These are phyloP conservation scores for Monilinia fructigena DNA, from an alignment of 2,329 filamentous ascomycete genomes.

Conservation along the genomic window DNA sequence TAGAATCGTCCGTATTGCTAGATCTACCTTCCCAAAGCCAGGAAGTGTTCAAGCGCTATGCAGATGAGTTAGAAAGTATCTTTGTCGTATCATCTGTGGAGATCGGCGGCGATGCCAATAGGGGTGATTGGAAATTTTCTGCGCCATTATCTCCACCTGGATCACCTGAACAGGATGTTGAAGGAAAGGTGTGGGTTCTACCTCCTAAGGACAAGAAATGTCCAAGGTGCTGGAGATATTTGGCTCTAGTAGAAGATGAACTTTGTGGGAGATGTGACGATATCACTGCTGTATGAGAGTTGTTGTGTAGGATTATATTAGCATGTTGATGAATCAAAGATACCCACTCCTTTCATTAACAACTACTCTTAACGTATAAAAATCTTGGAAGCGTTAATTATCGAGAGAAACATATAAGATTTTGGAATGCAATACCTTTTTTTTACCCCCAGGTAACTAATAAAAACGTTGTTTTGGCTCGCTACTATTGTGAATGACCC, in stretches of 20 bases:
- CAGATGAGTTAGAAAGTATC: conserved; percentile 50
- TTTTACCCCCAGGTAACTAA: too few species aligned
- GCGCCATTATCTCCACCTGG: conserved; percentile 32
- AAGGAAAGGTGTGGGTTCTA: conserved; percentile 35
- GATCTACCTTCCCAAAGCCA: conserved; percentile 43
- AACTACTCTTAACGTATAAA: background rate
- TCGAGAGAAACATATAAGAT: background rate
- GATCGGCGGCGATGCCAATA: conserved; percentile 46
- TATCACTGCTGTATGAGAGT: background rate
- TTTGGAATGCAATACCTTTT: too few species aligned
- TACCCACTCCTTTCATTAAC: conserved; percentile 6
- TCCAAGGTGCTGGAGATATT: conserved; percentile 83
- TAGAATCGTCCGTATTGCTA: conserved; percentile 72
- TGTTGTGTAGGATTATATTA: background rate
- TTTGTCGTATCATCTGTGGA: conserved; percentile 69
- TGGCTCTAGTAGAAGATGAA: conserved; percentile 61
- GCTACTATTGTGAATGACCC: too few species aligned
- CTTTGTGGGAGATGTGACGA: conserved; percentile 74
- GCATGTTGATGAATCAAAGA: background rate
- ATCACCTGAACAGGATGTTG: conserved; percentile 15
- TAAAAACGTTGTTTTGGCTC: too few species aligned
- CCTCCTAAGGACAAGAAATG: conserved; percentile 67
- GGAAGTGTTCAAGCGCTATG: conserved; percentile 36
- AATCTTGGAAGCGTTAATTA: background rate
- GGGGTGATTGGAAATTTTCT: conserved; percentile 47